Percentiles rank a stretch among this genome's conserved stretches.
Conservation (phyloP, 768 basidiomycete genomes). For the Mycena filopes region DNA sequence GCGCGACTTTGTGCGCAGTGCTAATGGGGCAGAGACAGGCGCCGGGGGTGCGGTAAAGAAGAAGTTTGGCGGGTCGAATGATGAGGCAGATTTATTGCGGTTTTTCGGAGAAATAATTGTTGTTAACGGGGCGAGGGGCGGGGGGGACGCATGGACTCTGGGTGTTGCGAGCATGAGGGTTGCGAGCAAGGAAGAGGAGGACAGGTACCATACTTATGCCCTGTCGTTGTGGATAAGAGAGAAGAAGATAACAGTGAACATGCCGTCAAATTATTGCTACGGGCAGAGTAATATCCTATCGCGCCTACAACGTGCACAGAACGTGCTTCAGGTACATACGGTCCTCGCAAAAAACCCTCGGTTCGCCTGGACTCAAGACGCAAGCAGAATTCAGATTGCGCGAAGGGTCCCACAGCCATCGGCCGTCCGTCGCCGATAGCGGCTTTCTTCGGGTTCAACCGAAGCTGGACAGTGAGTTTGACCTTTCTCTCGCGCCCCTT, state of each 20-base stretch:
- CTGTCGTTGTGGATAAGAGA: slow-evolving; percentile 22
- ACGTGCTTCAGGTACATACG: not conserved
- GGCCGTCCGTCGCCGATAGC: no score
- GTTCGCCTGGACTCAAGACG: no score
- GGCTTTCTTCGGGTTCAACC: no score
- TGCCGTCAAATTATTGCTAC: slow-evolving; percentile 2
- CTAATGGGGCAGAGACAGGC: not conserved
- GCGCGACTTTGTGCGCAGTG: slow-evolving; percentile 37
- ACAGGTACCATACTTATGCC: slow-evolving; percentile 9
- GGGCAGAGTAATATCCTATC: slow-evolving; percentile 15
- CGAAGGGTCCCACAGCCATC: no score
- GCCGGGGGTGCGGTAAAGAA: slow-evolving; percentile 40
- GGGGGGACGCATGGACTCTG: slow-evolving; percentile 23
- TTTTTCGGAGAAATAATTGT: slow-evolving; percentile 16
- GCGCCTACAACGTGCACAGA: not conserved
- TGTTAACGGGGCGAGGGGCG: slow-evolving; percentile 28
- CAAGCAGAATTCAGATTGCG: no score
- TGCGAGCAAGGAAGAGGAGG: not conserved
- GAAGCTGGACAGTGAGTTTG: no score
- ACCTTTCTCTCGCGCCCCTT: no score
- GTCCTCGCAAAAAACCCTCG: no score
- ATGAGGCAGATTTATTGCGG: slow-evolving; percentile 23
- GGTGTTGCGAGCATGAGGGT: slow-evolving; percentile 17
- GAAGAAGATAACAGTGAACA: slow-evolving; percentile 4
- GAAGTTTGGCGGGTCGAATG: slow-evolving; percentile 31